A percentile compares a stretch with the other conserved stretches of the same genome.
Conservation (phyloP, 352 stramenopile genomes). For the Pilasporangium apinafurcum region DNA sequence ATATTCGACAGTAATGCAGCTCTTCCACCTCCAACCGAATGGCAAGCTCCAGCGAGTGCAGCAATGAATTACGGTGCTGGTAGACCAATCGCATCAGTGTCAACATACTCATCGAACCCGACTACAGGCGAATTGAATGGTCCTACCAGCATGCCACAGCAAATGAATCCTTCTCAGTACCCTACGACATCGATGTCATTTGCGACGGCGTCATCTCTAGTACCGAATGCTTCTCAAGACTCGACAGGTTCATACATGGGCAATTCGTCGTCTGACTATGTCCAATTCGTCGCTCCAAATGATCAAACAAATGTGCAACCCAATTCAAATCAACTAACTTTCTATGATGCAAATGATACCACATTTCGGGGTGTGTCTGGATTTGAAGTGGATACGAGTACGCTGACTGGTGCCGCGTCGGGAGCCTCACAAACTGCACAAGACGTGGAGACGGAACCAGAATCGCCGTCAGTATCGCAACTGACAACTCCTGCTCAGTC, state of each 20-base stretch:
- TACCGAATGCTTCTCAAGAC: too few species aligned
- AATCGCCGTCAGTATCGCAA: constrained; percentile 55
- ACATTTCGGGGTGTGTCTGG: constrained; percentile 51
- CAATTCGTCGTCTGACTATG: constrained; percentile 3
- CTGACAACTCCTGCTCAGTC: constrained; percentile 60
- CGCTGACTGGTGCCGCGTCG: neutral
- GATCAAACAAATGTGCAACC: constrained; percentile 33
- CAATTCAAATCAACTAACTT: constrained; percentile 41
- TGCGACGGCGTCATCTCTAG: too few species aligned
- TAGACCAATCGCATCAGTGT: too few species aligned
- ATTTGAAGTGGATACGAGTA: constrained; percentile 28
- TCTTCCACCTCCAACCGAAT: constrained; percentile 6
- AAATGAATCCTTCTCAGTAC: too few species aligned
- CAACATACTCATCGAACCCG: too few species aligned
- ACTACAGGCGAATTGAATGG: too few species aligned
- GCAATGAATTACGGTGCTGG: constrained; percentile 6
- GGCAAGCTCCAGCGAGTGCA: constrained; percentile 12
- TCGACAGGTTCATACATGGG: constrained; percentile 1
- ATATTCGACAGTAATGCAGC: constrained; percentile 13
- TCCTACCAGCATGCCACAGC: too few species aligned
- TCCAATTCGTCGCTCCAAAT: constrained; percentile 52
- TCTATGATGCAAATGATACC: constrained; percentile 60
- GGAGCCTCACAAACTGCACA: constrained; percentile 10
- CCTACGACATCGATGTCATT: too few species aligned
- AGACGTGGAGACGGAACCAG: constrained; percentile 57